Base-by-base conservation (phyloP, 2,329 filamentous ascomycete species). In the Periconia macrospinosa region DNA sequence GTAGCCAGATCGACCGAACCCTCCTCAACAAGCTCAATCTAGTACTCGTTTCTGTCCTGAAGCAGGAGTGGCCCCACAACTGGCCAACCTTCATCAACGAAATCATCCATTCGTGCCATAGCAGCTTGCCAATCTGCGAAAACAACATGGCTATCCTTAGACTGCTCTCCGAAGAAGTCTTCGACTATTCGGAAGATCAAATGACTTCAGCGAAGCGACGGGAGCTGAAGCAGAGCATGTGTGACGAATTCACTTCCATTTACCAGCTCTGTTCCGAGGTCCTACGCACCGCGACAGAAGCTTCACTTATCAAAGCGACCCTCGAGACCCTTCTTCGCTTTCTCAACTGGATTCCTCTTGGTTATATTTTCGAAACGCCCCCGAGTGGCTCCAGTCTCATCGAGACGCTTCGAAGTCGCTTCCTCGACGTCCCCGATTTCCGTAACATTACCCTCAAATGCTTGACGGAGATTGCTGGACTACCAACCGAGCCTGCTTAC, bases 51-150 rank as follows among this genome's bases (percentile, higher is more conserved):
- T 97, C 92, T 53, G 93, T 99, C 59, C 81, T 99, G 71, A 99
- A 99, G 83, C 94, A 99, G 78, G 94, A 99, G 78, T 99, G 94
- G 94, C 94, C 94, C 53, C 93, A 97, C 78, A 96, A 99, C 81
- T 99, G 95, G 94, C 94, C 95, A 11, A 96, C 92, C 18, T 99
- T 99, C 77, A 97, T 99, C 83, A 97, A 97, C 81, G 94, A 99
- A 80, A 99, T 99, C 76, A 92, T 99, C 67, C 89, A 91, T 19
- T 93, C 94, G 52, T 97, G 92, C 78, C 92, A 96, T 74, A 93
- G 91, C 63, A 97, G 90, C 76, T 81, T 99, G 50, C 94, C 93
- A 37, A 95, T 99, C 67, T 99, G 95, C 84, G 94, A 99, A 79
- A 99, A 99, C 81, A 99, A 99, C 82, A 99, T 99, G 94, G 92